phyloP scores from a whole-genome alignment of 371 early-diverging fungal genomes.

The Umbelopsis sp. region DNA sequence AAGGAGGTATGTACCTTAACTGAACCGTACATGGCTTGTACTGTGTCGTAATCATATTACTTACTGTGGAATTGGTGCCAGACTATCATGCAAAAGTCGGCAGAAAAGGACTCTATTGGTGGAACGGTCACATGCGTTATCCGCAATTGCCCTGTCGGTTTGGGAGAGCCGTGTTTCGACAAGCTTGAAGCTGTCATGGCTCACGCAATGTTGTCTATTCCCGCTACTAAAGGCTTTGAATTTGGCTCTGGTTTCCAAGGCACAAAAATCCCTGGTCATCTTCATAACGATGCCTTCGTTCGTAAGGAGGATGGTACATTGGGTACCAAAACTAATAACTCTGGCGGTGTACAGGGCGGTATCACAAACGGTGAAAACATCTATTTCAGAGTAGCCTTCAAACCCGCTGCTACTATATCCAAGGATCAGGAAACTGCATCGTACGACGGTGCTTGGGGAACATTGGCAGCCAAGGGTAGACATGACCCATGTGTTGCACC shows the following conservation, averaged over 20 bases:
- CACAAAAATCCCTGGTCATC: conserved; percentile 82
- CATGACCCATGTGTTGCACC: conserved; percentile 98
- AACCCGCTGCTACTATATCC: conserved; percentile 95
- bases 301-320: conserved; percentile 60
- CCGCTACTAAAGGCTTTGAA: conserved; percentile 98
- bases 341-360: conserved; percentile 97
- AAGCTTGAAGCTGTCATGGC: conserved; percentile 96
- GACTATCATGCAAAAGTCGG: conserved; percentile 76
- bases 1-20: conserved; percentile 25
- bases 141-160: conserved; percentile 89
- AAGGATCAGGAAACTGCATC: conserved; percentile 87
- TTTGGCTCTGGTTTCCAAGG: conserved; percentile 94
- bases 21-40: too few species aligned
- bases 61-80: conserved; percentile 9
- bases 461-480: conserved; percentile 90
- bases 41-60: too few species aligned
- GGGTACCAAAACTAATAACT: conserved; percentile 89
- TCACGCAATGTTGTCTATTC: conserved; percentile 98
- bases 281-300: conserved; percentile 94
- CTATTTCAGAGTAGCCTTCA: conserved; percentile 97
- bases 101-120: conserved; percentile 90
- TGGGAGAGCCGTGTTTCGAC: conserved; percentile 98
- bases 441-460: conserved; percentile 83
- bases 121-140: conserved; percentile 98
- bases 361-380: conserved; percentile 95